Evolutionary conservation across 2,329 filamentous ascomycete species (phyloP).

Genomic region (Akanthomyces lecanii): DNA sequence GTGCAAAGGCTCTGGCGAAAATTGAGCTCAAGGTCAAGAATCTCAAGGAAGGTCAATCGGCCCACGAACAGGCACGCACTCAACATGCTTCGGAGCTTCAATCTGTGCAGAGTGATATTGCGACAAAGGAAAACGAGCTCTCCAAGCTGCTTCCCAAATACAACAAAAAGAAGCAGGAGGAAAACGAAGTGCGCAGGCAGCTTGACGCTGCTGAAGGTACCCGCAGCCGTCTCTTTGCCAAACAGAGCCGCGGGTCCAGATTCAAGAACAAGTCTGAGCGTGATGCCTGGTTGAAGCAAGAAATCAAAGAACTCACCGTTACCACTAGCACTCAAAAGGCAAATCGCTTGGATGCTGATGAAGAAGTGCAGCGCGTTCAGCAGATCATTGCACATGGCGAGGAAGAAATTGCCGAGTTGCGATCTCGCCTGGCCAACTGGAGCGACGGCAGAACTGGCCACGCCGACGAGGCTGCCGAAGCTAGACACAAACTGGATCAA

Average conservation of each 20-base stretch:
- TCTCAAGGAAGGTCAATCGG: conserved; percentile 75
- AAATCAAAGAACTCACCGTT: conserved; percentile 75
- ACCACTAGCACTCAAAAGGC: conserved; percentile 77
- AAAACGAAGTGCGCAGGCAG: conserved; percentile 64
- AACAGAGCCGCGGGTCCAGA: conserved; percentile 82
- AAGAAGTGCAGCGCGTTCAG: conserved; percentile 73
- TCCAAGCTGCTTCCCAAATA: conserved; percentile 72
- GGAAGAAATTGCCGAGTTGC: conserved; percentile 64
- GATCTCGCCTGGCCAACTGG: conserved; percentile 72
- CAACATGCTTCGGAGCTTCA: conserved; percentile 69
- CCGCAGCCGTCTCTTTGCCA: conserved; percentile 77
- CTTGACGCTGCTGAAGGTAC: conserved; percentile 72
- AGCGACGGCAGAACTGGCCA: conserved; percentile 69
- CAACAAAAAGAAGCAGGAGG: conserved; percentile 66
- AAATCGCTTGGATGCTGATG: conserved; percentile 76
- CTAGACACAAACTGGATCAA: conserved; percentile 73
- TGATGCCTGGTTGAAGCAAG: conserved; percentile 73
- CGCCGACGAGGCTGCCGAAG: conserved; percentile 68
- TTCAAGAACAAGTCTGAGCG: conserved; percentile 87
- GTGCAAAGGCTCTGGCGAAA: conserved; percentile 75
- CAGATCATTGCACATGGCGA: conserved; percentile 68
- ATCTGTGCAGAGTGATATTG: conserved; percentile 69
- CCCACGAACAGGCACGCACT: conserved; percentile 66
- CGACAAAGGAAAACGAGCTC: conserved; percentile 72
- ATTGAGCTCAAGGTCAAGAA: conserved; percentile 80